A percentile compares a stretch with the other conserved stretches of the same genome.
These are phyloP conservation scores for Sorghum bicolor DNA, from an alignment of 176 grass and related monocot species.

Conservation along the genomic window DNA sequence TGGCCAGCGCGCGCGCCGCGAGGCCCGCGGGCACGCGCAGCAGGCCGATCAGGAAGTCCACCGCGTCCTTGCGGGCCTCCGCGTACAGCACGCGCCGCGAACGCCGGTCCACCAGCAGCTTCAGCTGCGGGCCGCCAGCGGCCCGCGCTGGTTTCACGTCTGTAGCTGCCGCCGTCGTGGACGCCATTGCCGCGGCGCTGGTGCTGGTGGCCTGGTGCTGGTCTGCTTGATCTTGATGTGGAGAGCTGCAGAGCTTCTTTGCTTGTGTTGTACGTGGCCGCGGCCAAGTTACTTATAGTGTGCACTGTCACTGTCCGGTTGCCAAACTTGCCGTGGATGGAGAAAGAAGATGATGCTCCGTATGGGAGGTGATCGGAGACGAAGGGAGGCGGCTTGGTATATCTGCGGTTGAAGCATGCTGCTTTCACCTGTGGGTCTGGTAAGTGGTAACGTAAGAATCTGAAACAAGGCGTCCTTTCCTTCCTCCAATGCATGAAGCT, in stretches of 20 bases:
- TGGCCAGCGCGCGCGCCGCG: conserved; percentile 38
- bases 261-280: not conserved
- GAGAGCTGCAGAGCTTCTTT: not conserved
- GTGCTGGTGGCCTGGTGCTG: not conserved
- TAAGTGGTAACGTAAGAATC: conserved; percentile 2
- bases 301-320: not conserved
- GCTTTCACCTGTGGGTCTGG: not conserved
- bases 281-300: conserved; percentile 17
- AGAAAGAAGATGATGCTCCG: conserved; percentile 4
- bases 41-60: conserved; percentile 75
- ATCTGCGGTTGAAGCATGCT: conserved; percentile 25
- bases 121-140: conserved; percentile 35
- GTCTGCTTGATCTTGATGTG: not conserved
- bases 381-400: conserved; percentile 30
- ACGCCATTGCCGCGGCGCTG: conserved; percentile 14
- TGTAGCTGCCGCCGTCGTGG: not conserved
- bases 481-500: not conserved
- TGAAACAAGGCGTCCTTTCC: conserved; percentile 7
- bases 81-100: conserved; percentile 60
- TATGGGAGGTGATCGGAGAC: not conserved
- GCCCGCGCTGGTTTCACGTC: not conserved
- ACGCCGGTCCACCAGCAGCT: conserved; percentile 59
- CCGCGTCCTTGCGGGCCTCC: conserved; percentile 60
- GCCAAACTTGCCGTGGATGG: conserved; percentile 11
- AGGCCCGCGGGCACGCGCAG: conserved; percentile 57